Base-by-base conservation (phyloP, 164 flowering plant genomes). In the Magnolia officinalis region DNA sequence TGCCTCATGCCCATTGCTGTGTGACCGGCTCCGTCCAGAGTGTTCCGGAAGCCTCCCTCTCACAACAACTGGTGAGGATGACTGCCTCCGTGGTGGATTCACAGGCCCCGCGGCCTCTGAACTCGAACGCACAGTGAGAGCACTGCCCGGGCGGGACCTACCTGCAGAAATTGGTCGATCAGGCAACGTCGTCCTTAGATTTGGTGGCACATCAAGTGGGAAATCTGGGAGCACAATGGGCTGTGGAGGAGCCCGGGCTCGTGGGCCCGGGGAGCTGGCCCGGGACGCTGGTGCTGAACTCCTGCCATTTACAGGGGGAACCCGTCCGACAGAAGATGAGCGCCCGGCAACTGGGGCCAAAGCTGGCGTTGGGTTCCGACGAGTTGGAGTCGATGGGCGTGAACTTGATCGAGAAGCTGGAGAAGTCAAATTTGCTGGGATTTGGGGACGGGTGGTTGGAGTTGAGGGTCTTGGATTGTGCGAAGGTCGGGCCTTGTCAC, bases 131-230 rank as follows among this genome's bases (percentile, higher is more conserved):
- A 59, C 76, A 37, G 89, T 78, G 63, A 76, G 70, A 77, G 87
- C 78, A 78, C 64, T 80, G 68, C 89, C 89, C 4, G 99, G 95
- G 20, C 99, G 87, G 29, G 95, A 90, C 86, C 98, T 86, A 73
- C 97, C 96, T 68, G 95, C 94, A 84, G 98, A 94, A 78, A 91
- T 50, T 29, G 98, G 96, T 79, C 99, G 84, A 70, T 91, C 94
- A 4, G 98, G 94, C 81, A 94, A 82, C 61, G 95, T 88, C 24
- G 99, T 96, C 82, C 97, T 86, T 59, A 96, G 84, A 80, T 96
- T 96, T 64, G 98, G 95, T 63, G 99, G 99, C 8, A 94, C 89
- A 4, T 96, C 97, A 64, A 81, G 92, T 64, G 98, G 89, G 79
- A 92, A 94, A 82, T 91, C 96, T 37, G 94, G 92, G 49, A 85